These are phyloP conservation scores for Hymenoscyphus repandus DNA, from an alignment of 2,329 filamentous ascomycete genomes.

Conservation along the genomic window DNA sequence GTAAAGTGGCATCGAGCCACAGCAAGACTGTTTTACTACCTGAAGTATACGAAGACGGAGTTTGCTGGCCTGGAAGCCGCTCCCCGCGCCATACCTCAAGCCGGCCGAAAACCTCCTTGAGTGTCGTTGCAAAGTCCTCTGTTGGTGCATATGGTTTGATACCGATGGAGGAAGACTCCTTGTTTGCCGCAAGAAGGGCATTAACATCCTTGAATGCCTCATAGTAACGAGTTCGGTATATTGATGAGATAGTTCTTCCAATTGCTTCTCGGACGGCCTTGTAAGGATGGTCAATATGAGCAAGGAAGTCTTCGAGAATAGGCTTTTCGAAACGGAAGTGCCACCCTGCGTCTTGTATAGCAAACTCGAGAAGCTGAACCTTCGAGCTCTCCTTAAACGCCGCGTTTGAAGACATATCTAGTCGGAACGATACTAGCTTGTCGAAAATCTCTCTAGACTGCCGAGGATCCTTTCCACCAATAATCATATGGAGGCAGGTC, in stretches of 20 bases:
- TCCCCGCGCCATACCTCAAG: slow-evolving; percentile 86
- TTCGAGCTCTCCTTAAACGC: slow-evolving; percentile 99
- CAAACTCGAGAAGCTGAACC: slow-evolving; percentile 82
- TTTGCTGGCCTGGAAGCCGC: slow-evolving; percentile 81
- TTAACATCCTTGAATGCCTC: slow-evolving; percentile 84
- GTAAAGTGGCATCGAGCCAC: slow-evolving; percentile 89
- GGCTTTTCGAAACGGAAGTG: slow-evolving; percentile 89
- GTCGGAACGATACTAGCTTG: slow-evolving; percentile 73
- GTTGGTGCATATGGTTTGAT: slow-evolving; percentile 76
- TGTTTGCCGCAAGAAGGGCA: slow-evolving; percentile 72
- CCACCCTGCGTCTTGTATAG: slow-evolving; percentile 86
- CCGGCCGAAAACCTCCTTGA: slow-evolving; percentile 69
- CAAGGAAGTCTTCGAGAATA: slow-evolving; percentile 82
- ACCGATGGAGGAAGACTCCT: slow-evolving; percentile 73
- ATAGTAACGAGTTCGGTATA: slow-evolving; percentile 88
- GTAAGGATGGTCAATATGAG: slow-evolving; percentile 93
- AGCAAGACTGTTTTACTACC: slow-evolving; percentile 93
- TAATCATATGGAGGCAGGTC: slow-evolving; percentile 82
- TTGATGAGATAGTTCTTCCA: slow-evolving; percentile 79
- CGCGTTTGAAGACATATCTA: slow-evolving; percentile 93
- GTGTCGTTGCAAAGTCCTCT: slow-evolving; percentile 65
- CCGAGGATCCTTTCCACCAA: slow-evolving; percentile 85
- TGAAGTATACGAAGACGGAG: slow-evolving; percentile 88
- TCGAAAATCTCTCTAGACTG: slow-evolving; percentile 82
- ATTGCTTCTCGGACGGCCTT: slow-evolving; percentile 96